Base-by-base conservation (phyloP, 2,329 filamentous ascomycete genomes). In the Plenodomus biglobosus region DNA sequence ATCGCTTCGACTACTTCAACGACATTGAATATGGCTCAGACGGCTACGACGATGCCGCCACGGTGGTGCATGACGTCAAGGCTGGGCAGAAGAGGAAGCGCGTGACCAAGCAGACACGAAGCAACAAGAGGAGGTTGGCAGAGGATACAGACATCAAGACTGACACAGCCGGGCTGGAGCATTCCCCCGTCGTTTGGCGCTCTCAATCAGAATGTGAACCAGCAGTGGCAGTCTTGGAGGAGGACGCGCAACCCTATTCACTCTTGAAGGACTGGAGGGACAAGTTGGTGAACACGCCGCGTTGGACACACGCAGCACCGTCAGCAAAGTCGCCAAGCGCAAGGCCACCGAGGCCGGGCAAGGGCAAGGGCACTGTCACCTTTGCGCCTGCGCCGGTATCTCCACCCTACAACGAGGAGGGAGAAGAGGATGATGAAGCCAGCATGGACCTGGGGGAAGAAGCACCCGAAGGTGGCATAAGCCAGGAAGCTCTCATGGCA, bases 11-110 rank as follows among this genome's bases (percentile, higher is more conserved):
- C 17, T 79, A 78, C 60, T 78, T 68, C 66, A 73, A 73, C 46
- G 77, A 79, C 48, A 61, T 78, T 37, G 76, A 79, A 46, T 78
- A 78, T 52, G 75, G 67, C 11, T 74, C 73, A 15, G 75, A 77
- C 53, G 70, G 73, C 36, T 77, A 77, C 41, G 74, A 76, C 55
- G 75, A 77, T 40, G 61, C 71, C 48, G 71, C 69, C 8, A 64
- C 65, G 37, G 52, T 59, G 3, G 50, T 55, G 2, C 60, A 66
- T 21, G 48, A 62, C 7, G 38, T 49, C 10, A 56, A 64, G 39
- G 55, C 52, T 20, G 64, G 60, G 22, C 43, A 60, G 41, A 69
- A 69, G 55, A 60, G 67, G 52, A 72, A 70, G 60, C 61, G 64
- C 27, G 43, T 40, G 10, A 49, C 44, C 24, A 46, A 42, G 32